Base-by-base conservation (phyloP, 2,329 filamentous ascomycete species). In the Diaporthe longicolla region DNA sequence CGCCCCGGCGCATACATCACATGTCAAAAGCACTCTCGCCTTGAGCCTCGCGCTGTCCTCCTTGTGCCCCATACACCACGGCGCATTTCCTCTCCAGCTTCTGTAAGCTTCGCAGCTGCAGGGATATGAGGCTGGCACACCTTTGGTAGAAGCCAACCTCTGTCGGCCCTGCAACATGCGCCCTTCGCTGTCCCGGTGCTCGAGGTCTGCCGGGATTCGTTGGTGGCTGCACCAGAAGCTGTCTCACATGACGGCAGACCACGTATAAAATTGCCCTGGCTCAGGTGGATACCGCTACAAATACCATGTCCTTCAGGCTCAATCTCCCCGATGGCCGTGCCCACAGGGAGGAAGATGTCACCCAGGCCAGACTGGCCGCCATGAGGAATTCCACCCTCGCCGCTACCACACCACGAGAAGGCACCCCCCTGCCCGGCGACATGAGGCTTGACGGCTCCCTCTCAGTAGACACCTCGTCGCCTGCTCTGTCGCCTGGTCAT, bases 271-370 rank as follows among this genome's bases (percentile, higher is more conserved):
- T 29, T 50, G 19, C 55, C 45, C 19, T 26, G 68, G 11, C 24
- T 45, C 63, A 57, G 35, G 29, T 24, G 21, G 40, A 24, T 13
- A 57, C 37, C n/a, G 68, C 32, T 77, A 80, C 74, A 78, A 54
- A 40, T 54, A 54, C 21, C 6, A 87, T 87, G 84, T 82, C 84
- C 63, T 83, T 84, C 75, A 80, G 83, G 75, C 81, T 84, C 72
- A 76, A 82, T 35, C 80, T 73, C 19, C 43, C 75, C 21, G 84
- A 85, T 72, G 77, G 76, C 48, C 81, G 80, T 68, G 76, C 78
- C 71, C 81, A 82, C 65, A 79, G 80, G 73, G 84, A 85, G 69
- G 84, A 86, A 66, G 82, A 85, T 35, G 65, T 82, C 73, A 79
- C 82, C n/a, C 76, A 82, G 65, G 78, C 81, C 35, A 82, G 79